Base-by-base conservation (phyloP, 192 early-diverging fungal genomes). In the Backusella tarrabulga region DNA sequence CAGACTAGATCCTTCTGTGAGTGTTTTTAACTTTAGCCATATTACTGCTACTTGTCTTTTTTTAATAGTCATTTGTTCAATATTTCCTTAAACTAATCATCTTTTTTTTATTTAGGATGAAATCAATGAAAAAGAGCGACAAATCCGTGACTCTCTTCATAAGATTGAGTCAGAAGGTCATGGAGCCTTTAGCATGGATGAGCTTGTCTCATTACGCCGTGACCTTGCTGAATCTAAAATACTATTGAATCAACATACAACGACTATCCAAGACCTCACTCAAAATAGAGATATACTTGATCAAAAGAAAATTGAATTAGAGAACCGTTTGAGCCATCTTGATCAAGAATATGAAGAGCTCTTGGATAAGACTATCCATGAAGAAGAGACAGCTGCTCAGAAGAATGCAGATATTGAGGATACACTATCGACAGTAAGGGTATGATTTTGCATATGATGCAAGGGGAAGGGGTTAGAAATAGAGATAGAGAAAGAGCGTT, bases 261-360 rank as follows among this genome's bases (percentile, higher is more conserved):
- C 85, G 69, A 86, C 90, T 6, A 92, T 96, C 36, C 74, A 88
- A 7, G 88, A 87, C 35, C 77, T 92, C 7, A 85, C 89, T 74
- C 85, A 88, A 34, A 92, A 94, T 66, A 89, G 90, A 38, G 83
- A 81, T 12, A 63, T 74, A 15, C 77, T 94, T 68, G 87, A 85
- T 36, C 83, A 85, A 72, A 91, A 91, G 80, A 89, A 90, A 23
- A 85, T 86, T 73, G 92, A 94, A 15, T 81, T 95, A n/a, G 94
- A 95, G 75, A 81, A 76, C 73, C 90, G 92, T 40, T 82, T 95
- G 26, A 83, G 86, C n/a, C 83, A 82, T 3, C 81, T 95, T 40
- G 94, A 97, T 80, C 75, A 85, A 32, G 95, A 97, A 79, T 97
- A 95, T 76, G 93, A 95, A 74, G 92, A 97, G 76, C 83, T 97